Conservation (phyloP, 805 yeast genomes). For the Torulaspora gathmanii region DNA sequence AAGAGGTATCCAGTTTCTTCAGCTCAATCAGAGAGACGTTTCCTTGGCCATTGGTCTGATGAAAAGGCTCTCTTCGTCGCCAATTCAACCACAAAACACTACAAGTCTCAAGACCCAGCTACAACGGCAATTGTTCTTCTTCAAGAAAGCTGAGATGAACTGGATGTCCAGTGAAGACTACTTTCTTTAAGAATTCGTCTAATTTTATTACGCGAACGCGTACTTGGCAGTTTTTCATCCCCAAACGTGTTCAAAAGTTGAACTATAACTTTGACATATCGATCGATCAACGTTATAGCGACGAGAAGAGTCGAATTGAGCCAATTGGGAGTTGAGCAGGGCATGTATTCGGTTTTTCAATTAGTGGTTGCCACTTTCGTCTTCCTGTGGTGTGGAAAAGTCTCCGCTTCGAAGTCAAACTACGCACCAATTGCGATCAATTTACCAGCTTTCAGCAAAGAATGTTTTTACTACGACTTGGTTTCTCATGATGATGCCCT, state of each 20-base stretch:
- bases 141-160: constrained; percentile 60
- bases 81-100: constrained; percentile 2
- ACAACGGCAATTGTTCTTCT: constrained; percentile 53
- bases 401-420: constrained; percentile 23
- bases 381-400: constrained; percentile 7
- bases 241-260: constrained; percentile 4
- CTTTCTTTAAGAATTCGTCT: not conserved
- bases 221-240: not conserved
- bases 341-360: constrained; percentile 2
- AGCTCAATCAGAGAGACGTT: constrained; percentile 30
- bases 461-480: constrained; percentile 41
- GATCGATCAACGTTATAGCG: not conserved
- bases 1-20: constrained; percentile 18
- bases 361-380: constrained; percentile 4
- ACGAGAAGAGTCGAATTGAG: constrained; percentile 14
- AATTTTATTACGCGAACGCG: constrained; percentile 1
- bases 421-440: constrained; percentile 37
- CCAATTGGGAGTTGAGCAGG: constrained; percentile 3
- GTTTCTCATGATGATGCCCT: constrained; percentile 37
- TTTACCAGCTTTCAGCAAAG: constrained; percentile 42
- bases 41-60: constrained; percentile 25
- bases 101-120: constrained; percentile 39
- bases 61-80: not conserved
- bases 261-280: not conserved
- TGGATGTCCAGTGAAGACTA: constrained; percentile 16